phyloP scores from a whole-genome alignment of 192 early-diverging fungal genomes.

The Funneliformis mosseae region DNA sequence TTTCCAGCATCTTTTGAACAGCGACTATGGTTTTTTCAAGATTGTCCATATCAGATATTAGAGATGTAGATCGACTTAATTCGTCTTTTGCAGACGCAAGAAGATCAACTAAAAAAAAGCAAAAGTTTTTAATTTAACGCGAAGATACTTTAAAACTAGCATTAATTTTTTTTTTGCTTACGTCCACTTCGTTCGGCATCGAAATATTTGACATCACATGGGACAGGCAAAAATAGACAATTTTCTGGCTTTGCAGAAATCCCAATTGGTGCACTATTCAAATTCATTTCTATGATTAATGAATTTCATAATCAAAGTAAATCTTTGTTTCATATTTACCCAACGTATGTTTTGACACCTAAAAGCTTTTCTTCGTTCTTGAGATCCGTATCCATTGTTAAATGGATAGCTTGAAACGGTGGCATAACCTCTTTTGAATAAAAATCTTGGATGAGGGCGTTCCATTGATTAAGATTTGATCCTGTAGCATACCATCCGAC shows the following conservation, averaged over 20 bases:
- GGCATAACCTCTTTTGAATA: constrained; percentile 72
- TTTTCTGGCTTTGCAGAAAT: constrained; percentile 73
- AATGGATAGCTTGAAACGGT: constrained; percentile 76
- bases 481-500: constrained; percentile 94
- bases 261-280: constrained; percentile 71
- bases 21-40: constrained; percentile 77
- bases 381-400: constrained; percentile 86
- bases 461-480: constrained; percentile 63
- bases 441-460: constrained; percentile 78
- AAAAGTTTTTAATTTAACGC: background rate
- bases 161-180: constrained; percentile 40
- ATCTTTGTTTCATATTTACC: constrained; percentile 42
- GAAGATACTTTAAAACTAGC: background rate
- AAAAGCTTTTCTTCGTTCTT: constrained; percentile 60
- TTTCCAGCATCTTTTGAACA: constrained; percentile 83
- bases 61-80: constrained; percentile 52
- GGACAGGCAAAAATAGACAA: constrained; percentile 86
- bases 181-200: constrained; percentile 87
- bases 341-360: constrained; percentile 72
- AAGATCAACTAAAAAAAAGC: constrained; percentile 60
- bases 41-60: constrained; percentile 90
- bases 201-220: constrained; percentile 87
- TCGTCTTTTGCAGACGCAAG: constrained; percentile 63
- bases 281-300: constrained; percentile 28
- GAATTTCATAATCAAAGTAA: background rate